A percentile compares a stretch with the other conserved stretches of the same genome.
These are phyloP conservation scores for Lentinus brumalis DNA, from an alignment of 768 basidiomycete species.

Conservation along the genomic window DNA sequence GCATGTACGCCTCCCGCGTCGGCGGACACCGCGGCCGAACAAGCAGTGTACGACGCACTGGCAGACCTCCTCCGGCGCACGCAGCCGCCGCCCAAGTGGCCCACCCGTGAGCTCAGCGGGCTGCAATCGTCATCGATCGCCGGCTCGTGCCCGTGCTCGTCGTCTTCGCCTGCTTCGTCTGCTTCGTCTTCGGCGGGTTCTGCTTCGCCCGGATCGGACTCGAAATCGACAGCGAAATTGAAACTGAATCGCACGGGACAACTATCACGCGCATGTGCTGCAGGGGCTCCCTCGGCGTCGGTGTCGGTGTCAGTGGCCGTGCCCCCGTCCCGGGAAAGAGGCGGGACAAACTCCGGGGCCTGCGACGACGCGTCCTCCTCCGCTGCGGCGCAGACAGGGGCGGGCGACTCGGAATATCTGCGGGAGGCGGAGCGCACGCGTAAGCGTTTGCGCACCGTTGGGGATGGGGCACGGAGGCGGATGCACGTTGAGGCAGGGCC, in stretches of 20 bases:
- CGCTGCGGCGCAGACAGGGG: no score
- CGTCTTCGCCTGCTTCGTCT: slow-evolving; percentile 5
- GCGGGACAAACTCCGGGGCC: no score
- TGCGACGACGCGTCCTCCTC: no score
- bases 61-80: slow-evolving; percentile 21
- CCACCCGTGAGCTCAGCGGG: no score
- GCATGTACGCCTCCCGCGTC: background rate
- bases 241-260: slow-evolving; percentile 8
- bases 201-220: background rate
- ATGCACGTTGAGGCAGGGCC: background rate
- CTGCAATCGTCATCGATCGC: no score
- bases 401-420: background rate
- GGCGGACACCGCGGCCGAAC: slow-evolving; percentile 3
- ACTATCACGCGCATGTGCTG: no score
- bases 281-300: no score
- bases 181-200: background rate
- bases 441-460: no score
- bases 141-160: background rate
- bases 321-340: no score
- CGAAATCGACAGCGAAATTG: no score
- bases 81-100: background rate
- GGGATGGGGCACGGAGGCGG: background rate
- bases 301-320: no score
- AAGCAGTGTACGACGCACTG: slow-evolving; percentile 21
- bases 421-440: no score